Evolutionary conservation across 192 early-diverging fungal species (phyloP).

Genomic region (Helicostylum pulchrum): DNA sequence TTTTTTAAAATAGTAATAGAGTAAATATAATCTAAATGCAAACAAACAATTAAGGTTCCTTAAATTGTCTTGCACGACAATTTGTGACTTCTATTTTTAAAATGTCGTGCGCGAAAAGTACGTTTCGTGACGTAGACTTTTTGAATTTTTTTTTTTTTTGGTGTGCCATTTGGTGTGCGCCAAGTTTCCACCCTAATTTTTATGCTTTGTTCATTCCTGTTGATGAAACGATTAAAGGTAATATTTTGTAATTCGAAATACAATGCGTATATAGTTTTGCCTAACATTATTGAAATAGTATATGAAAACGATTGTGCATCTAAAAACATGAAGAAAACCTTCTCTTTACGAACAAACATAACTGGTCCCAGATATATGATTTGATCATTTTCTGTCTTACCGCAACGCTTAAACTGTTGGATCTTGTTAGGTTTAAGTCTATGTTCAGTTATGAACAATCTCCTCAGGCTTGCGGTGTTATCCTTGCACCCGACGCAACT

Average conservation of each 20-base stretch:
- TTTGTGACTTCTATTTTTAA: too few species aligned
- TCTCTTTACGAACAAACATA: background rate
- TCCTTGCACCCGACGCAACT: background rate
- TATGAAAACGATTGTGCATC: background rate
- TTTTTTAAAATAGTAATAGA: too few species aligned
- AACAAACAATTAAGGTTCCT: too few species aligned
- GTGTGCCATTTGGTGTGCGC: too few species aligned
- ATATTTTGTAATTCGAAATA: background rate
- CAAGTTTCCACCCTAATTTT: too few species aligned
- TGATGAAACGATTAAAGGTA: too few species aligned
- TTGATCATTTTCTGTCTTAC: constrained; percentile 7
- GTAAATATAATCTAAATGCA: too few species aligned
- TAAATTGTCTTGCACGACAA: too few species aligned
- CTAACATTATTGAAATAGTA: background rate
- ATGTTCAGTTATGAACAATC: background rate
- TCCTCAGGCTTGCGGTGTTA: background rate
- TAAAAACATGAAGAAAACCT: background rate
- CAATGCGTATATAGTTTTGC: background rate
- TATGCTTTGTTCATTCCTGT: too few species aligned
- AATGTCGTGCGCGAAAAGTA: too few species aligned
- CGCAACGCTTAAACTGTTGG: constrained; percentile 2
- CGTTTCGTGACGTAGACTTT: too few species aligned
- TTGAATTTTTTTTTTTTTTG: too few species aligned
- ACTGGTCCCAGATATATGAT: background rate
- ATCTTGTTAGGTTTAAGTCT: constrained; percentile 5